Evolutionary conservation across 371 early-diverging fungal genomes (phyloP).

Genomic region (Dinochytrium kinnereticum): DNA sequence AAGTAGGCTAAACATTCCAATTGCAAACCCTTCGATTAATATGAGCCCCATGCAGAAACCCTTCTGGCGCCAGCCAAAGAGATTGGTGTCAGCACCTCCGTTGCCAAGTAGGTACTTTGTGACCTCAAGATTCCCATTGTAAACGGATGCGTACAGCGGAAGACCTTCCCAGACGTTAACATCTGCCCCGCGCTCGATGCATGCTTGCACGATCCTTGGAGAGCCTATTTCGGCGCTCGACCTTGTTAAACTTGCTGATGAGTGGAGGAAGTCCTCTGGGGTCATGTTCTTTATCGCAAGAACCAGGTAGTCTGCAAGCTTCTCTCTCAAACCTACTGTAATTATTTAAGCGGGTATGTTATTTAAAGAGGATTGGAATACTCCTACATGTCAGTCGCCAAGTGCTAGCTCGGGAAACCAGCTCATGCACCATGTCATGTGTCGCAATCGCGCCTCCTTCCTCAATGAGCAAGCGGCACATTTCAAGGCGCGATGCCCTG

Average conservation of each 20-base stretch:
- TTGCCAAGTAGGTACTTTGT: slow-evolving; percentile 23
- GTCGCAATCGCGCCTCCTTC: slow-evolving; percentile 21
- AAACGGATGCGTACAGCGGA: slow-evolving; percentile 36
- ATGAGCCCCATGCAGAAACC: slow-evolving; percentile 35
- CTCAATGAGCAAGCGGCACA: slow-evolving; percentile 30
- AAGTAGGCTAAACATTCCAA: slow-evolving; percentile 34
- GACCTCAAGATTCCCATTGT: slow-evolving; percentile 39
- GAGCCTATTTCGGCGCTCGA: slow-evolving; percentile 40
- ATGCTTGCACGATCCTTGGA: slow-evolving; percentile 4
- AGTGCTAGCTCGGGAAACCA: slow-evolving; percentile 29
- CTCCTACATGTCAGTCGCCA: slow-evolving; percentile 31
- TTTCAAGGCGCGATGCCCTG: slow-evolving; percentile 19
- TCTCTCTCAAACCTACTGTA: slow-evolving; percentile 22
- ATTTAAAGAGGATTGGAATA: not conserved
- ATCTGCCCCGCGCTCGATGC: slow-evolving; percentile 25
- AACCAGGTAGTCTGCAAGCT: slow-evolving; percentile 19
- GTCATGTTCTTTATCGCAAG: slow-evolving; percentile 19
- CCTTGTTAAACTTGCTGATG: slow-evolving; percentile 17
- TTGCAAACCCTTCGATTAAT: slow-evolving; percentile 37
- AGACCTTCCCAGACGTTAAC: slow-evolving; percentile 41
- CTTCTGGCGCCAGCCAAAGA: slow-evolving; percentile 25
- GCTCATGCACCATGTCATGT: slow-evolving; percentile 22
- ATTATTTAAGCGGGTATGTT: not conserved
- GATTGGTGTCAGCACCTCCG: slow-evolving; percentile 8
- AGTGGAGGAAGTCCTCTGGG: slow-evolving; percentile 18